Base-by-base conservation (phyloP, 805 yeast species). In the Cyberlindnera americana region DNA sequence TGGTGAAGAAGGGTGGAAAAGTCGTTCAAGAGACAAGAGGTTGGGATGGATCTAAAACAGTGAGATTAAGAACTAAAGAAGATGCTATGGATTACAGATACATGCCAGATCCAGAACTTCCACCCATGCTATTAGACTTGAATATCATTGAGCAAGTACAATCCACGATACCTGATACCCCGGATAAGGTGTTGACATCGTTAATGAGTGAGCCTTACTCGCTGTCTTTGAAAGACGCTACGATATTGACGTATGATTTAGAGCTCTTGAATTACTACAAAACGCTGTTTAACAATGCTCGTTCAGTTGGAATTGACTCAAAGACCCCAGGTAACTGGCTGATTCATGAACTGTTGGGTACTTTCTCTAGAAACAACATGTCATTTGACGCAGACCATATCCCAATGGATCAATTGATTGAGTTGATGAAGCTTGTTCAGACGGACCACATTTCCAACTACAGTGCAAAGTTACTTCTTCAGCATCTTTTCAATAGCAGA, bases 31-130 rank as follows among this genome's bases (percentile, higher is more conserved):
- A 90, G 54, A 93, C 99, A 0, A 72, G 97, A 55, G 93, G 96
- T 15, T 93, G 97, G 96, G 81, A 83, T 53, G 97, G 96, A 2
- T 61, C 61, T 3, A 65, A 68, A 29, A 91, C 98, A 0, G 67
- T 72, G 32, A 70, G 74, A 35, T 63, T 83, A 35, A 75, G 99
- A 56, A 69, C 76, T 4, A 93, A 93, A 54, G 97, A 91, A 58
- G 75, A 76, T 28, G 75, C 86, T 0, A 73, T 85, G 11, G 99
- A 93, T 60, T 93, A 93, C 61, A 69, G 98, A 52, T 93, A 89
- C 57, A 82, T 91, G 73, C 96, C 98, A 0, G 99, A 93, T 59
- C 86, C 95, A 2, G 99, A 93, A 59, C 64, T 93, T 22, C 89
- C 93, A 0, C 60, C 64, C 1, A 62, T 90, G 4, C 43, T 53